Percentiles rank a stretch among this genome's conserved stretches.
These are phyloP conservation scores for Kodamaea ohmeri DNA, from an alignment of 1,139 yeast species.

Conservation along the genomic window DNA sequence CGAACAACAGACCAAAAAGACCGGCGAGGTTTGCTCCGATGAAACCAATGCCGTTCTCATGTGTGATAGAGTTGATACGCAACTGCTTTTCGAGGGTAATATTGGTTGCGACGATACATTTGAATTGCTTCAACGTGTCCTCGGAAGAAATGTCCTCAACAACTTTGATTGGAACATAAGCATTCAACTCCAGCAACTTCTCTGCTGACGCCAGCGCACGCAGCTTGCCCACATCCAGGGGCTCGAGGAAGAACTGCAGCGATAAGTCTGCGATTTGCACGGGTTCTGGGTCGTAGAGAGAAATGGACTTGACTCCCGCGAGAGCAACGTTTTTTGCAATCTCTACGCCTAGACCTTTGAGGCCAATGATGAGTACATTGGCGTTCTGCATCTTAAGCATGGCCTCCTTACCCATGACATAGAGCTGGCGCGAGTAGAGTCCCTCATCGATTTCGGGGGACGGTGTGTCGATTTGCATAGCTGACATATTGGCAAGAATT, in stretches of 20 bases:
- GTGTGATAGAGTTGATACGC: conserved; percentile 72
- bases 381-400: conserved; percentile 96
- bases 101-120: conserved; percentile 82
- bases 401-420: conserved; percentile 93
- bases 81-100: conserved; percentile 73
- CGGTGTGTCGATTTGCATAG: conserved; percentile 57
- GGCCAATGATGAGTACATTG: conserved; percentile 81
- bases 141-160: conserved; percentile 52
- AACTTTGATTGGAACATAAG: conserved; percentile 85
- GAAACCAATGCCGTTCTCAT: conserved; percentile 68
- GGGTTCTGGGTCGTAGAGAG: conserved; percentile 80
- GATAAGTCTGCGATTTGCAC: conserved; percentile 73
- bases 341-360: conserved; percentile 90
- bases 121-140: conserved; percentile 52
- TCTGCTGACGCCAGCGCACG: conserved; percentile 70
- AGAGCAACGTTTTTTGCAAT: conserved; percentile 94
- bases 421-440: conserved; percentile 91
- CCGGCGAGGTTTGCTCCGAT: conserved; percentile 84
- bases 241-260: conserved; percentile 76
- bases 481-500: conserved; percentile 6
- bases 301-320: conserved; percentile 93
- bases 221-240: conserved; percentile 66
- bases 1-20: conserved; percentile 82
- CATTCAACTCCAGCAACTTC: conserved; percentile 76
- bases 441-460: conserved; percentile 80